These are phyloP conservation scores for Paulinella micropora DNA, from an alignment of 78 protist genomes.

Conservation along the genomic window DNA sequence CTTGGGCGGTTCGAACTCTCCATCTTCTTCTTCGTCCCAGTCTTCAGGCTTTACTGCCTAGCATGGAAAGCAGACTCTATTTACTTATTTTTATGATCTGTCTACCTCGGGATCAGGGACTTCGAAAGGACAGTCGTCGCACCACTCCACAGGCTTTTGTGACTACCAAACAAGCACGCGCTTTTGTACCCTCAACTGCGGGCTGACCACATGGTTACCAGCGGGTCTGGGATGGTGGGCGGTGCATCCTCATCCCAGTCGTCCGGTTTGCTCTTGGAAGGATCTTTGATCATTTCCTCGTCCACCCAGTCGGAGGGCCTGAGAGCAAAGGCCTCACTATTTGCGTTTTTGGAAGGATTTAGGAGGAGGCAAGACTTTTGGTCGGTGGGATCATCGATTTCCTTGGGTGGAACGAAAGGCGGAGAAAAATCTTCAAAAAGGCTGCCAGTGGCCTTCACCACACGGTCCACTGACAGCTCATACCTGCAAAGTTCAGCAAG, in stretches of 20 bases:
- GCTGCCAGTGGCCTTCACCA: conserved; percentile 62
- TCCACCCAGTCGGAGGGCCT: conserved; percentile 78
- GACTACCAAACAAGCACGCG: conserved; percentile 58
- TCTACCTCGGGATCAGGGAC: not conserved
- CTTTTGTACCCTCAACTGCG: not conserved
- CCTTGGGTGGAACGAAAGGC: conserved; percentile 61
- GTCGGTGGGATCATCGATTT: conserved; percentile 76
- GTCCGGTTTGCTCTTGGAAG: conserved; percentile 75
- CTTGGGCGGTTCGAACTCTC: conserved; percentile 91
- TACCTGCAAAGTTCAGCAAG: too few relatives aligned
- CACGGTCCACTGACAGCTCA: too few relatives aligned
- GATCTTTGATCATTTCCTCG: conserved; percentile 67
- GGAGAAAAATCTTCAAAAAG: conserved; percentile 72
- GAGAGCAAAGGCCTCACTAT: too few relatives aligned
- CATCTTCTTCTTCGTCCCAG: conserved; percentile 96
- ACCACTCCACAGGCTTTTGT: conserved; percentile 87
- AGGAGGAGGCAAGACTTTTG: conserved; percentile 21
- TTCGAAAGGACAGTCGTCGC: conserved; percentile 57
- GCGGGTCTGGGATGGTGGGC: not conserved
- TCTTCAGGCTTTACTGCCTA: conserved; percentile 52
- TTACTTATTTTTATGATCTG: not conserved
- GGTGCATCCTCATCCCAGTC: conserved; percentile 28
- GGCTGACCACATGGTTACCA: not conserved
- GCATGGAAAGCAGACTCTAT: too few relatives aligned
- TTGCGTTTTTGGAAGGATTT: not conserved